Base-by-base conservation (phyloP, 306 rosid genomes). In the Vigna hirtella region DNA sequence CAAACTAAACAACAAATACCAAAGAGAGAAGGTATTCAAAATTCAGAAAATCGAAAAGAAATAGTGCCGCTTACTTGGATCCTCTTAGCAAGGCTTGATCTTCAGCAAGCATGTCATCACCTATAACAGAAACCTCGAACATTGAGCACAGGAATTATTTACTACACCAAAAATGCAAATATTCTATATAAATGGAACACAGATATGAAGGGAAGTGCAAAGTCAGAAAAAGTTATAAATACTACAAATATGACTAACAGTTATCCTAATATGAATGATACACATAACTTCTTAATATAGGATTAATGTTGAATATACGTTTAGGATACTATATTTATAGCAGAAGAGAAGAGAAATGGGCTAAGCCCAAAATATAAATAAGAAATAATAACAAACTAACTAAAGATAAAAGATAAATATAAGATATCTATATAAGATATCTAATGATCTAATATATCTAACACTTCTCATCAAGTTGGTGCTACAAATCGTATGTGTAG, bases 31-130 rank as follows among this genome's bases (percentile, higher is more conserved):
- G 11, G 50, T 38, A 43, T 55, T 40, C 71, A 13, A 71, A 70
- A 71, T 40, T 58, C 59, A 67, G 72, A 74, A 72, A 77, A 53
- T 50, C 49, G 22, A 70, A 16, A 53, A 74, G 52, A 28, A 52
- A 80, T 26, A 80, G 24, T 63, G 69, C 80, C 64, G 79, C 97
- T 87, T 82, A 88, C 97, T 74, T 76, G 70, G 86, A 83, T 58
- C 71, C 79, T 76, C 79, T 70, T 61, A 74, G 59, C 14, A 69
- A 83, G 70, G 86, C 77, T 75, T 81, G 86, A 78, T 78, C 86
- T 61, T 56, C 70, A 64, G 77, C 77, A 68, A 58, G 66, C 40
- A 56, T 38, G 42, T 9, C 79, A 67, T 63, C 77, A 84, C 66
- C 85, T 81, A 66, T 13, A 81, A 76, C 48, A 59, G 70, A 77